Evolutionary conservation across 495 filamentous ascomycete species (phyloP), one percentile per base, ranked within the genome.

Genomic region (Cercophora newfieldiana): DNA sequence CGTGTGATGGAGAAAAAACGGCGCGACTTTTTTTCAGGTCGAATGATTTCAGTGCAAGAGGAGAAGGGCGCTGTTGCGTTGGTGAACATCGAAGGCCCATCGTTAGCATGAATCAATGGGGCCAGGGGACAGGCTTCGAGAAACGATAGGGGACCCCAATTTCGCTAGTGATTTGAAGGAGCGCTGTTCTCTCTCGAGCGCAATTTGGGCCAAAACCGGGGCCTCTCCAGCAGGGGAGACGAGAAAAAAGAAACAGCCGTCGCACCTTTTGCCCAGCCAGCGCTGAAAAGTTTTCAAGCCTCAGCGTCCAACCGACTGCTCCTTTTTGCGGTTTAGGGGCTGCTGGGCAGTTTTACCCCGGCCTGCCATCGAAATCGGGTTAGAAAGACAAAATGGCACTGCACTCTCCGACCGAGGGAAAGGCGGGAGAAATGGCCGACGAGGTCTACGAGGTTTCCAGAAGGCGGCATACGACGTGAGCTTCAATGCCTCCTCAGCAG

Each of bases 131-230:
- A 49, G 69, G 55, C 68, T 71, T 73, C 66, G 68, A 72, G 66
- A 73, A 74, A 67, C 67, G 69, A 73, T 70, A 73, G 73, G 75
- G 69, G 69, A 70, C 61, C 69, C 71, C 76, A 78, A 78, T 78
- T 65, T 78, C 76, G 76, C 76, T 78, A 78, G 75, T 65, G 75
- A 68, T 71, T 72, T 67, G 71, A 69, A 63, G 69, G 59, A 68
- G 51, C 64, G 68, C 54, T 71, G 70, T 64, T 71, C 68, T 69
- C 64, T 62, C 26, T 59, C 49, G 70, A 68, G 58, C 37, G 65
- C 69, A 77, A 76, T 75, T 78, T 77, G 70, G 55, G 66, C 49
- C 56, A 65, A 59, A 50, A 59, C 62, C 68, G 59, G 49, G 70
- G 68, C 64, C 30, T 47, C 61, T 53, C 53, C 31, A 65, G 63